phyloP scores from a whole-genome alignment of 2,329 filamentous ascomycete genomes.

The Cladophialophora yegresii region DNA sequence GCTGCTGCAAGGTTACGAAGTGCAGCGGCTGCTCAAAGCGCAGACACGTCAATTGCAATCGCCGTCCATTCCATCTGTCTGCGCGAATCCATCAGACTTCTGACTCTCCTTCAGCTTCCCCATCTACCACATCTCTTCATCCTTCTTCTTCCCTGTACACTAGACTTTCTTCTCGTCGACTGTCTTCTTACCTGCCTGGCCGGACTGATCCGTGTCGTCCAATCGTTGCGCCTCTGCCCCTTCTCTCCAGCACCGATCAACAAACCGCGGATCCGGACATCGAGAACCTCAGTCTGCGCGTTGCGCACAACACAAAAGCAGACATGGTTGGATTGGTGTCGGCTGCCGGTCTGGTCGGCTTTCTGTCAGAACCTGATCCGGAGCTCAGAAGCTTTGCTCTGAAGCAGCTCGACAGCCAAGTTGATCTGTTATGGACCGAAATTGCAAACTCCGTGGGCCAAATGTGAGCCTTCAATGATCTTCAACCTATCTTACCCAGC shows the following conservation, averaged over 20 bases:
- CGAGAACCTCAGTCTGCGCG: constrained; percentile 7
- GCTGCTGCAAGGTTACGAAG: constrained; percentile 15
- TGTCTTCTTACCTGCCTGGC: constrained; percentile 15
- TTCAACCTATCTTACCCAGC: neutral
- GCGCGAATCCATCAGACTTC: constrained; percentile 25
- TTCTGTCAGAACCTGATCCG: constrained; percentile 89
- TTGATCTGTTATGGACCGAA: constrained; percentile 96
- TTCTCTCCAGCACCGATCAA: constrained; percentile 22
- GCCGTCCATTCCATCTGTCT: constrained; percentile 8
- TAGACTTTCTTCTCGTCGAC: constrained; percentile 29
- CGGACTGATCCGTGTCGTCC: neutral
- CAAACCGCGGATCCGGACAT: constrained; percentile 9
- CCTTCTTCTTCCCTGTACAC: constrained; percentile 29
- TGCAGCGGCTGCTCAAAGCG: neutral
- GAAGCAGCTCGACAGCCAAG: constrained; percentile 92
- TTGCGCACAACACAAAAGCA: constrained; percentile 14
- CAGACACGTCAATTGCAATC: constrained; percentile 9
- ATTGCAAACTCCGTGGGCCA: constrained; percentile 88
- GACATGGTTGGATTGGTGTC: constrained; percentile 90
- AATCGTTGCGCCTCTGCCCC: constrained; percentile 16
- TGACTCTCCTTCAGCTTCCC: constrained; percentile 13
- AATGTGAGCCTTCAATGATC: constrained; percentile 65
- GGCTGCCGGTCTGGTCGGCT: constrained; percentile 90
- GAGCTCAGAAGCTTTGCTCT: constrained; percentile 94
- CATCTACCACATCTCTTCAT: constrained; percentile 16